These are phyloP conservation scores for Colletotrichum cereale DNA, from an alignment of 2,329 filamentous ascomycete genomes.

Conservation along the genomic window DNA sequence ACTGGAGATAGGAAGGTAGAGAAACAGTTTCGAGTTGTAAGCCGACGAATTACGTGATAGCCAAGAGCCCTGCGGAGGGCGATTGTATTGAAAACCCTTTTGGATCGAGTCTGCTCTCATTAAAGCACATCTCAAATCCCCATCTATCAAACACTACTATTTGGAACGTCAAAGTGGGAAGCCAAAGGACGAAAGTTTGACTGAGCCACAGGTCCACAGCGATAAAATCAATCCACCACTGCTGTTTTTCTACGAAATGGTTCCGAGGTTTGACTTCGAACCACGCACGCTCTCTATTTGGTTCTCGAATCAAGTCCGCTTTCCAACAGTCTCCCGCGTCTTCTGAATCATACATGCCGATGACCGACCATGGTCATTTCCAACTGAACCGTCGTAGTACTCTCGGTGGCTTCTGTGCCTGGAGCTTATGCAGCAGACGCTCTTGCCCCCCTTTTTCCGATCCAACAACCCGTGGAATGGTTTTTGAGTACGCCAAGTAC, in stretches of 20 bases:
- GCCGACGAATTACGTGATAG: not conserved
- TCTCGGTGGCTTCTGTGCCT: not conserved
- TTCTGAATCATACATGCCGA: not conserved
- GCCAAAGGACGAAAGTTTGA: not conserved
- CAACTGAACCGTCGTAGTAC: not conserved
- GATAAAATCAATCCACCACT: not conserved
- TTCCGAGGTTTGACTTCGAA: not conserved
- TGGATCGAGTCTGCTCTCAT: not conserved
- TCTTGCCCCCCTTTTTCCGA: not conserved
- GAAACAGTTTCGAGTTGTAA: not conserved
- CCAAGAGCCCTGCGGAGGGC: not conserved
- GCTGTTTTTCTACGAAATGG: not conserved
- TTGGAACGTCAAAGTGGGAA: not conserved
- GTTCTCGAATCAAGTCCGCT: not conserved
- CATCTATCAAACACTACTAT: not conserved
- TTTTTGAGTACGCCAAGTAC: not conserved
- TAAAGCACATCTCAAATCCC: not conserved
- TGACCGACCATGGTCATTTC: not conserved
- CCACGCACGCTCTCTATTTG: not conserved
- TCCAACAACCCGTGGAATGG: not conserved
- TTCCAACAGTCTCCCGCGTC: not conserved
- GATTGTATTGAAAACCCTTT: not conserved
- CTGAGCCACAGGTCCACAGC: not conserved
- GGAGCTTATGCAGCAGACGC: not conserved
- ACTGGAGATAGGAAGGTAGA: not conserved